phyloP scores from a whole-genome alignment of 2,329 filamentous ascomycete genomes.

The Epichloe baconii region DNA sequence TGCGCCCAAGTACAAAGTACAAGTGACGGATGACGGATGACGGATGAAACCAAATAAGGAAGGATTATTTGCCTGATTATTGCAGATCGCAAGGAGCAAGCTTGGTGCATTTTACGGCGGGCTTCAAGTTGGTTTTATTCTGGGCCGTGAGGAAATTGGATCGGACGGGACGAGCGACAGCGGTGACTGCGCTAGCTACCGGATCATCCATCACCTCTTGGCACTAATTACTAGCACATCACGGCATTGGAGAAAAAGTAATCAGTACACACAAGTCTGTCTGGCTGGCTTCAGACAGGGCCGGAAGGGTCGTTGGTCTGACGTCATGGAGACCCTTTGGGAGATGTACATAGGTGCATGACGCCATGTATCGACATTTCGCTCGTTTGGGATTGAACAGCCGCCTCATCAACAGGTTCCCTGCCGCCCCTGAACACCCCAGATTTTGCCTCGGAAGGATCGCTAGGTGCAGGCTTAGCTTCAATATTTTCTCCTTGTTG shows the following conservation, averaged over 20 bases:
- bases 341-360: conserved; percentile 7
- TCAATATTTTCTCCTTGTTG: too few species aligned
- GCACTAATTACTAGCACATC: not conserved
- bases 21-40: not conserved
- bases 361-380: conserved; percentile 4
- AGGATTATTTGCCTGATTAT: not conserved
- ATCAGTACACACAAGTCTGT: too few species aligned
- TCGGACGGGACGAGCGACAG: not conserved
- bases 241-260: not conserved
- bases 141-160: not conserved
- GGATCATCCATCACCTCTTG: not conserved
- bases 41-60: not conserved
- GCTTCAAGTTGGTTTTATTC: conserved; percentile 3
- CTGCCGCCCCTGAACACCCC: too few species aligned
- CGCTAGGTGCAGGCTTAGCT: too few species aligned
- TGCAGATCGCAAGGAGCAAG: not conserved
- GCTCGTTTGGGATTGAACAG: not conserved
- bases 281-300: not conserved
- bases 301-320: conserved; percentile 4
- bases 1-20: not conserved
- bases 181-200: not conserved
- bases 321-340: conserved; percentile 12
- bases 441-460: too few species aligned
- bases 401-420: too few species aligned
- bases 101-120: not conserved